phyloP scores from a whole-genome alignment of 2,329 filamentous ascomycete species.

The Paraphoma sp. region DNA sequence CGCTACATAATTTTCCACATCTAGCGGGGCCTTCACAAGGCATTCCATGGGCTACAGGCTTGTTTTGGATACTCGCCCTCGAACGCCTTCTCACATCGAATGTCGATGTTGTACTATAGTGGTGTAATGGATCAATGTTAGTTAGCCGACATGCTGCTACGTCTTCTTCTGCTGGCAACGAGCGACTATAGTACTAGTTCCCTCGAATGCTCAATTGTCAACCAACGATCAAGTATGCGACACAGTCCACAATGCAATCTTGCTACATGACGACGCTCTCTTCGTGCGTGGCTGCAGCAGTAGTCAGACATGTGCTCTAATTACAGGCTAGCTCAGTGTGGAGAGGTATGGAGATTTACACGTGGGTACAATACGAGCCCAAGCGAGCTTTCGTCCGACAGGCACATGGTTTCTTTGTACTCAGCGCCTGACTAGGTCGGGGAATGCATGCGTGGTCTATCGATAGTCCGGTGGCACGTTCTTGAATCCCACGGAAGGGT shows the following conservation, averaged over 20 bases:
- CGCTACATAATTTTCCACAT: slow-evolving; percentile 12
- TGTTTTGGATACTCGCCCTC: slow-evolving; percentile 13
- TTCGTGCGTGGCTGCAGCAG: slow-evolving; percentile 12
- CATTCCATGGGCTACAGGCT: slow-evolving; percentile 11
- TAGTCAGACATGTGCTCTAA: neutral
- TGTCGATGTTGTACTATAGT: slow-evolving; percentile 31
- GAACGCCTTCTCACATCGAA: slow-evolving; percentile 15
- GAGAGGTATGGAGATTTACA: neutral
- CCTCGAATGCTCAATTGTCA: neutral
- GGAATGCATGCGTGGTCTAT: neutral
- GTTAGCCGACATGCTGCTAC: neutral
- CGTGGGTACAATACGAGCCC: neutral
- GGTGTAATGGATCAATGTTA: slow-evolving; percentile 33
- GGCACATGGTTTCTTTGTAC: neutral
- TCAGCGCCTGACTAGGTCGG: neutral
- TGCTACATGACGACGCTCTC: slow-evolving; percentile 9
- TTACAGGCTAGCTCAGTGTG: slow-evolving; percentile 2
- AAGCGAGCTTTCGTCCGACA: neutral
- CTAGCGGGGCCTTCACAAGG: neutral
- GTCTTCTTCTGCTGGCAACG: slow-evolving; percentile 13
- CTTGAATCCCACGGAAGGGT: neutral
- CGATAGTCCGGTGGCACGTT: slow-evolving; percentile 1
- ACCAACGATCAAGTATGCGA: slow-evolving; percentile 1
- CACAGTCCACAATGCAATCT: neutral
- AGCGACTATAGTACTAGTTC: neutral